These are phyloP conservation scores for Sideroxylon spinosum DNA, from an alignment of 179 eudicot species.

Conservation along the genomic window DNA sequence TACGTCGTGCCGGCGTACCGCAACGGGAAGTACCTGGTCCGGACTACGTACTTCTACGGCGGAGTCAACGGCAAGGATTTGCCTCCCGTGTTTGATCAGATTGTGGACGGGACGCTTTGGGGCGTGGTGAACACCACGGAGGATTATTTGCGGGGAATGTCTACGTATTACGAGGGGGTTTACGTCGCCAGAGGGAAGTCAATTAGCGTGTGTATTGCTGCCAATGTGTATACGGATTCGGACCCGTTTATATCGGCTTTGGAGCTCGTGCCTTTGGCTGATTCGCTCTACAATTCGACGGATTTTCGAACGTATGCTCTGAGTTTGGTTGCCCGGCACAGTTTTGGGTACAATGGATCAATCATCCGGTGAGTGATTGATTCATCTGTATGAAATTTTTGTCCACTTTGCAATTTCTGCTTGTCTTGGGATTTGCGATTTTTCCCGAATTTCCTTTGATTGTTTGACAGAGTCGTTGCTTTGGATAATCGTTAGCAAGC, in stretches of 20 bases:
- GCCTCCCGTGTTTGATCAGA: slow-evolving; percentile 79
- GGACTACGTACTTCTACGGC: slow-evolving; percentile 85
- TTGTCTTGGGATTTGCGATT: neutral
- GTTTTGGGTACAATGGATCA: slow-evolving; percentile 68
- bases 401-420: neutral
- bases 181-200: slow-evolving; percentile 56
- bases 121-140: slow-evolving; percentile 71
- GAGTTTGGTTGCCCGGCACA: slow-evolving; percentile 67
- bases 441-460: neutral
- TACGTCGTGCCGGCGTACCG: slow-evolving; percentile 56
- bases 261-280: slow-evolving; percentile 53
- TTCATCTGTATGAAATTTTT: slow-evolving; percentile 12
- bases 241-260: slow-evolving; percentile 85
- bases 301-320: slow-evolving; percentile 55
- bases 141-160: slow-evolving; percentile 45
- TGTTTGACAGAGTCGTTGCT: neutral
- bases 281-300: slow-evolving; percentile 78
- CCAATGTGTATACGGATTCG: slow-evolving; percentile 71
- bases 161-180: slow-evolving; percentile 80
- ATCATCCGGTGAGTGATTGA: slow-evolving; percentile 52
- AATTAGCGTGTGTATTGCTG: slow-evolving; percentile 73
- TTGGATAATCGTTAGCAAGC: neutral
- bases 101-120: slow-evolving; percentile 85
- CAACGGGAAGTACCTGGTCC: slow-evolving; percentile 47
- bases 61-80: slow-evolving; percentile 52